These are phyloP conservation scores for Wickerhamiella australiensis DNA, from an alignment of 805 yeast species.

Conservation along the genomic window DNA sequence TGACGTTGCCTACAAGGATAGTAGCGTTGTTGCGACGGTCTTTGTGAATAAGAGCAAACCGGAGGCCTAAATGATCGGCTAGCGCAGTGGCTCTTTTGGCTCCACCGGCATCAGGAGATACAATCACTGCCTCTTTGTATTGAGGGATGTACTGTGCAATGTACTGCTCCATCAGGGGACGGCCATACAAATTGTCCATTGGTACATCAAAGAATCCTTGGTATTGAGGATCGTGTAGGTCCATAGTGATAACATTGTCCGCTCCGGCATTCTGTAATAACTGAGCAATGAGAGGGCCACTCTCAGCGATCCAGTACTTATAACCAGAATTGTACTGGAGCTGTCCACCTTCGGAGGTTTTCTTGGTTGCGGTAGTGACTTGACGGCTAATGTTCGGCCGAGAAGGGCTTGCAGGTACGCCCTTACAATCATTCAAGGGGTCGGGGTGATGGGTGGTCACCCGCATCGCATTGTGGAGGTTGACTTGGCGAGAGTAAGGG, in stretches of 20 bases:
- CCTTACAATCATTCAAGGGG: background rate
- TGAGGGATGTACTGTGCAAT: conserved; percentile 67
- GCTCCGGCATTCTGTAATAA: conserved; percentile 87
- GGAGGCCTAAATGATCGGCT: conserved; percentile 79
- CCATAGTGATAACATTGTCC: conserved; percentile 94
- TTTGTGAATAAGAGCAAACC: conserved; percentile 91
- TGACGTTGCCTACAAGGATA: conserved; percentile 93
- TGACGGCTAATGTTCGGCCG: conserved; percentile 6
- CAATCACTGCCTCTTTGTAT: conserved; percentile 74
- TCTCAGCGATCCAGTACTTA: conserved; percentile 91
- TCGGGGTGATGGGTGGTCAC: background rate
- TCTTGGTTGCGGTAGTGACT: background rate
- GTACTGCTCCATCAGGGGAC: conserved; percentile 77
- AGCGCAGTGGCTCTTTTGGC: conserved; percentile 92
- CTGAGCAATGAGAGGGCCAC: conserved; percentile 85
- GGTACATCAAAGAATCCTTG: conserved; percentile 96
- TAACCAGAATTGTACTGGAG: conserved; percentile 38
- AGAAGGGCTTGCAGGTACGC: conserved; percentile 3
- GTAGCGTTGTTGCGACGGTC: conserved; percentile 56
- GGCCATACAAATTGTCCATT: conserved; percentile 83
- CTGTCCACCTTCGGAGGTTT: background rate
- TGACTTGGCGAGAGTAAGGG: conserved; percentile 94
- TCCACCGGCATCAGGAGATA: conserved; percentile 98
- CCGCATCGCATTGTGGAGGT: conserved; percentile 55
- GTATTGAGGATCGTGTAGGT: conserved; percentile 92